Conservation (phyloP, 805 yeast genomes). For the Wickerhamiella vanderwaltii region DNA sequence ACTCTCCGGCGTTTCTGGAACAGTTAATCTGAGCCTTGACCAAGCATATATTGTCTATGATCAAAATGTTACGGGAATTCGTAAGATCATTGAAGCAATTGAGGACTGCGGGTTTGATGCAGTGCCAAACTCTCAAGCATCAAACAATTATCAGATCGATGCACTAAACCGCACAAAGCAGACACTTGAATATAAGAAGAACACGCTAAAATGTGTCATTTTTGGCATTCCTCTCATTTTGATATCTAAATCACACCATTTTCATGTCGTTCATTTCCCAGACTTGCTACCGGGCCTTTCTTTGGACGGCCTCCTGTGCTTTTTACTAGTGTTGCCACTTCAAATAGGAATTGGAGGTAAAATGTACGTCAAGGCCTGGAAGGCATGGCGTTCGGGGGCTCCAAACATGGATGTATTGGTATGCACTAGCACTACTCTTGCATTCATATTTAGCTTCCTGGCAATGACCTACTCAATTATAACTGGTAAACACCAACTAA, state of each 20-base stretch:
- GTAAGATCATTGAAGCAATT: conserved; percentile 46
- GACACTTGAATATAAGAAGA: conserved; percentile 54
- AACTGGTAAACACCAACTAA: conserved; percentile 13
- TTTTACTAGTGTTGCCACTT: conserved; percentile 44
- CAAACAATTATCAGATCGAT: conserved; percentile 56
- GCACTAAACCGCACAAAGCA: conserved; percentile 60
- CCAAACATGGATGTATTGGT: conserved; percentile 91
- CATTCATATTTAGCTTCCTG: conserved; percentile 60
- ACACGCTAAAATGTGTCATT: conserved; percentile 38
- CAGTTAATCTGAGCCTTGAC: conserved; percentile 42
- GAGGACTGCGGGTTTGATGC: conserved; percentile 45
- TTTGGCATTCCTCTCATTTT: conserved; percentile 52
- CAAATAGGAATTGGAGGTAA: conserved; percentile 56
- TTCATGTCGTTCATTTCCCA: conserved; percentile 17
- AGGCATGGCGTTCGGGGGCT: conserved; percentile 53
- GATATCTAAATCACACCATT: conserved; percentile 32
- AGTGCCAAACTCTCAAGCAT: conserved; percentile 34
- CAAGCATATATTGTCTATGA: conserved; percentile 44
- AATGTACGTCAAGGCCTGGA: conserved; percentile 53
- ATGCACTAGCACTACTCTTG: conserved; percentile 65
- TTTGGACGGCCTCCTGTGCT: conserved; percentile 49
- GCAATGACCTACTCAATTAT: conserved; percentile 38
- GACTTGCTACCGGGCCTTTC: conserved; percentile 49
- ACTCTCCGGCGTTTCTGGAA: conserved; percentile 40
- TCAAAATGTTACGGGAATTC: conserved; percentile 38